phyloP scores from a whole-genome alignment of 129 eudicot species.

The Flaveria robusta region DNA sequence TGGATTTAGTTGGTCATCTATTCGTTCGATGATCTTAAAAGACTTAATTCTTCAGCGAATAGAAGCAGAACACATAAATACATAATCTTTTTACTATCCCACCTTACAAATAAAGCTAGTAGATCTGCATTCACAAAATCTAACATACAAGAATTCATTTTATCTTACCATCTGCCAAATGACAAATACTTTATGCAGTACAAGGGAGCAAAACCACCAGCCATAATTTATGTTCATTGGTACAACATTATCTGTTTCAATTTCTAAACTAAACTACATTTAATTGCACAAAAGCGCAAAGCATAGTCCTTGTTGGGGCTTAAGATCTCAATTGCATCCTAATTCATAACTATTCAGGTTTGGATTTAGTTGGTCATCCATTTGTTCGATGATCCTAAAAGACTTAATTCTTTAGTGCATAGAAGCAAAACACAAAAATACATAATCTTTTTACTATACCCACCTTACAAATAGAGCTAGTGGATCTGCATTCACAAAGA shows the following conservation, averaged over 20 bases:
- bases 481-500: conserved; percentile 11
- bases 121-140: conserved; percentile 12
- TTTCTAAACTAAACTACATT: background rate
- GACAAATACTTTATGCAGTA: conserved; percentile 1
- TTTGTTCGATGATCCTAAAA: background rate
- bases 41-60: conserved; percentile 1
- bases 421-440: background rate
- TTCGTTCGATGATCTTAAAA: background rate
- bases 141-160: background rate
- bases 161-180: background rate
- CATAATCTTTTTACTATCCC: background rate
- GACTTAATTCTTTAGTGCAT: conserved; percentile 8
- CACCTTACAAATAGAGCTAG: conserved; percentile 15
- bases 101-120: conserved; percentile 14
- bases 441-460: background rate
- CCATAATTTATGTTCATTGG: conserved; percentile 14
- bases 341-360: background rate
- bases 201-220: conserved; percentile 4
- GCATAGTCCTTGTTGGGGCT: background rate
- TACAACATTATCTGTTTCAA: background rate
- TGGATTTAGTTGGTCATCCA: background rate
- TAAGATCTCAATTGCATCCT: conserved; percentile 18
- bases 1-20: conserved; percentile 2
- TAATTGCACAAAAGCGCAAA: background rate
- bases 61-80: background rate